Base-by-base conservation (phyloP, 2,329 filamentous ascomycete genomes). In the Conoideocrella luteorostrata region DNA sequence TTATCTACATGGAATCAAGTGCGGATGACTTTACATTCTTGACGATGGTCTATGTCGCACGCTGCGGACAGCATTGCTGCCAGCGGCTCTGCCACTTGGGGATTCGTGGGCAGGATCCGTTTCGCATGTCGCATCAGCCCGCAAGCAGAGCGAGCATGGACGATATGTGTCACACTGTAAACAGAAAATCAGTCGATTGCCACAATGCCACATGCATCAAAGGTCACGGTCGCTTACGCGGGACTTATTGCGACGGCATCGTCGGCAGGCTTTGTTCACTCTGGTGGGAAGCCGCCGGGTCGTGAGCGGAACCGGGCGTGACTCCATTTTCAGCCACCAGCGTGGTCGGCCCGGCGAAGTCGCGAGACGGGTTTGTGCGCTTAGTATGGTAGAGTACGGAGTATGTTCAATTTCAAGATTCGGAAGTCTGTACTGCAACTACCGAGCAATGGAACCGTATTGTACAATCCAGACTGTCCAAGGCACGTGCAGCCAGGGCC, bases 251-350 rank as follows among this genome's bases (percentile, higher is more conserved):
- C 40, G 40, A 13, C 40, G 40, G 22, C 40, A 42, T 24, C 40
- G 5, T 13, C 30, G 40, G 30, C 40, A 42, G 17, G 40, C 40
- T 23, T 35, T 42, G 32, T n/a, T 29, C 20, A 42, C 40, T 18
- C 40, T 42, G 3, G 40, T 42, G 21, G 40, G 40, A n/a, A 42
- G 40, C 29, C 39, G 28, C 18, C 39, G 39, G 39, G 18, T 32
- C 21, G 29, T 15, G 39, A 15, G 13, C 22, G 29, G 29, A 35
- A 20, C 39, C 21, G 29, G 34, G 20, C 17, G 7, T 13, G 39
- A 32, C 13, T 7, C 18, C n/a, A n/a, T n/a, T n/a, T n/a, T n/a
- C n/a, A n/a, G n/a, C n/a, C n/a, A n/a, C n/a, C n/a, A n/a, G n/a
- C n/a, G n/a, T n/a, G n/a, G n/a, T n/a, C n/a, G n/a, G n/a, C n/a